Conservation (phyloP, 306 rosid genomes). For the Sicyos baderoa region DNA sequence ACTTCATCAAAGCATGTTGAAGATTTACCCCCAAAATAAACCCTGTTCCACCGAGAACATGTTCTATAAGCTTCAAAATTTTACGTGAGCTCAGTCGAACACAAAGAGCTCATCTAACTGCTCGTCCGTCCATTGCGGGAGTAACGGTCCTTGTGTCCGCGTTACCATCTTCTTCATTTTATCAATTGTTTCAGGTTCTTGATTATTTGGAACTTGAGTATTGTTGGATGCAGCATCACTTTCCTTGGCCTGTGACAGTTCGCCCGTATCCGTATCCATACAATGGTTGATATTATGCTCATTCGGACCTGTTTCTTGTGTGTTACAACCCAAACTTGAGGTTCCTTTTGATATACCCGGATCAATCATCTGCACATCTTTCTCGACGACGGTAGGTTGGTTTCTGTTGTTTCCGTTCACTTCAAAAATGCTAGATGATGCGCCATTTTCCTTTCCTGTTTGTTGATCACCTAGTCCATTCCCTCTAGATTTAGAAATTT, state of each 20-base stretch:
- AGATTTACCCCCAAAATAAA: no score
- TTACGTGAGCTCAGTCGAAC: constrained; percentile 38
- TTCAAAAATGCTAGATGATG: constrained; percentile 19
- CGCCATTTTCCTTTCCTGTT: constrained; percentile 19
- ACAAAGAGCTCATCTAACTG: constrained; percentile 63
- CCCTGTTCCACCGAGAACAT: background rate
- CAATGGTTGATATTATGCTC: constrained; percentile 22
- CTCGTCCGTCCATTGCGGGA: constrained; percentile 79
- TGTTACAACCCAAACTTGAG: constrained; percentile 11
- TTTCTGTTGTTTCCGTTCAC: constrained; percentile 22
- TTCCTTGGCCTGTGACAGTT: constrained; percentile 18
- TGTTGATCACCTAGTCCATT: constrained; percentile 20
- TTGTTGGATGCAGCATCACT: constrained; percentile 23
- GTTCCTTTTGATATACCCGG: constrained; percentile 4
- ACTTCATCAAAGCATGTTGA: background rate
- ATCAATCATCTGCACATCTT: constrained; percentile 20
- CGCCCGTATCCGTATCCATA: constrained; percentile 21
- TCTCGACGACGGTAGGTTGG: constrained; percentile 20
- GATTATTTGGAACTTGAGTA: constrained; percentile 20
- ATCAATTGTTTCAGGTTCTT: constrained; percentile 18
- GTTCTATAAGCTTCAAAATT: background rate
- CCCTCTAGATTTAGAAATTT: constrained; percentile 25
- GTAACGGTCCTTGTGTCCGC: constrained; percentile 25
- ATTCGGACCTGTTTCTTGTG: constrained; percentile 21
- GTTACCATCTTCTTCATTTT: constrained; percentile 23